A percentile compares a stretch with the other conserved stretches of the same genome.
phyloP scores from a whole-genome alignment of 257 asterid genomes.

The Lithospermum erythrorhizon region DNA sequence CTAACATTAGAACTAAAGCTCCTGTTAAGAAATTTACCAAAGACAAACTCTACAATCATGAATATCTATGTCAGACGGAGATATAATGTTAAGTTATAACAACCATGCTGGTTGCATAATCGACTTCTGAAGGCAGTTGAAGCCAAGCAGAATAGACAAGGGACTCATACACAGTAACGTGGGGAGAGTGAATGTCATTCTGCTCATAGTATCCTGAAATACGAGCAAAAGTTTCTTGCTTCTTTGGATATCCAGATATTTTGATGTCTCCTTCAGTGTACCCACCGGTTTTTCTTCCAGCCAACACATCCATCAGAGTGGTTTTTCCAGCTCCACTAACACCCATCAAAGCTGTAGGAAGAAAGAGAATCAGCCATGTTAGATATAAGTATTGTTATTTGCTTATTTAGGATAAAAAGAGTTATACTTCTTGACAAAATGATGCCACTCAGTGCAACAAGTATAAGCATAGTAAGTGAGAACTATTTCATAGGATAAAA shows the following conservation, averaged over 20 bases:
- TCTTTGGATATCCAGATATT: constrained; percentile 62
- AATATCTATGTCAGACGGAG: not conserved
- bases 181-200: constrained; percentile 77
- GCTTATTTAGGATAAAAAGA: constrained; percentile 2
- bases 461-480: constrained; percentile 36
- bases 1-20: not conserved
- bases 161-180: constrained; percentile 64
- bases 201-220: constrained; percentile 84
- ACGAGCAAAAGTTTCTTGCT: constrained; percentile 68
- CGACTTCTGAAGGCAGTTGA: constrained; percentile 58
- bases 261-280: constrained; percentile 52
- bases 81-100: not conserved
- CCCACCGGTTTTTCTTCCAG: constrained; percentile 83
- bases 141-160: constrained; percentile 67
- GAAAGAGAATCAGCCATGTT: constrained; percentile 1
- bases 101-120: constrained; percentile 41
- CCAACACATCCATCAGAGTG: constrained; percentile 68
- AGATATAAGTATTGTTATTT: not conserved
- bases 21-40: too few species aligned
- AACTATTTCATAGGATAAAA: too few species aligned
- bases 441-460: constrained; percentile 52
- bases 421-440: constrained; percentile 53
- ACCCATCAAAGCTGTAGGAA: constrained; percentile 73
- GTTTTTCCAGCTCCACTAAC: constrained; percentile 83
- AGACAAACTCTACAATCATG: not conserved